These are phyloP conservation scores for Penicillium pulvis DNA, from an alignment of 495 filamentous ascomycete species.

Conservation along the genomic window DNA sequence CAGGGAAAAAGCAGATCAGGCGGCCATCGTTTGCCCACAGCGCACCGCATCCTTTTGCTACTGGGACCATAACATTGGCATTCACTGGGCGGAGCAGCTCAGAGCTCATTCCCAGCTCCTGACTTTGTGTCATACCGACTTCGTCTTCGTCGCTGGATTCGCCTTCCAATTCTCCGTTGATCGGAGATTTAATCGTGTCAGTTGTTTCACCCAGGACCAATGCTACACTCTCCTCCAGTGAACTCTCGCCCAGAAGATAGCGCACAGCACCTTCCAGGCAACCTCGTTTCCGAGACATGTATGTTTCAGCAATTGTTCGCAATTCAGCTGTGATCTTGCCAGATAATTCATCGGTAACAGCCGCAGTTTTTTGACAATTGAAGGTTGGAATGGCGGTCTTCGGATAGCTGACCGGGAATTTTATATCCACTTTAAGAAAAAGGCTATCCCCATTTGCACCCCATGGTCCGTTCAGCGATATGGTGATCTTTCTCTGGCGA, in stretches of 20 bases:
- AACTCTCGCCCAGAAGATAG: constrained; percentile 83
- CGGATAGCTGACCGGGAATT: constrained; percentile 80
- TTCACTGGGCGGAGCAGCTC: constrained; percentile 58
- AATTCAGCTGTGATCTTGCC: constrained; percentile 67
- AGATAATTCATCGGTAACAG: constrained; percentile 70
- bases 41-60: constrained; percentile 73
- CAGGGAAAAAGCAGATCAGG: constrained; percentile 84
- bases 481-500: constrained; percentile 65
- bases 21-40: constrained; percentile 76
- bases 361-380: constrained; percentile 73
- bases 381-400: constrained; percentile 64
- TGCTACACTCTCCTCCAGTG: constrained; percentile 70
- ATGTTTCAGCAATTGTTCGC: constrained; percentile 66
- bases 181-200: constrained; percentile 47
- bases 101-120: constrained; percentile 57
- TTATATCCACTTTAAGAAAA: constrained; percentile 77
- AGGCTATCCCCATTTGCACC: constrained; percentile 67
- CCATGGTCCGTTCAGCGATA: constrained; percentile 89
- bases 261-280: constrained; percentile 81
- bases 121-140: constrained; percentile 55
- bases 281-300: constrained; percentile 67
- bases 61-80: constrained; percentile 74
- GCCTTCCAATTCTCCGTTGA: constrained; percentile 63
- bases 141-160: constrained; percentile 89
- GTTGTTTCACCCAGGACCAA: constrained; percentile 58